Conservation (phyloP, 2,329 filamentous ascomycete genomes). For the Aspergillus tanneri region DNA sequence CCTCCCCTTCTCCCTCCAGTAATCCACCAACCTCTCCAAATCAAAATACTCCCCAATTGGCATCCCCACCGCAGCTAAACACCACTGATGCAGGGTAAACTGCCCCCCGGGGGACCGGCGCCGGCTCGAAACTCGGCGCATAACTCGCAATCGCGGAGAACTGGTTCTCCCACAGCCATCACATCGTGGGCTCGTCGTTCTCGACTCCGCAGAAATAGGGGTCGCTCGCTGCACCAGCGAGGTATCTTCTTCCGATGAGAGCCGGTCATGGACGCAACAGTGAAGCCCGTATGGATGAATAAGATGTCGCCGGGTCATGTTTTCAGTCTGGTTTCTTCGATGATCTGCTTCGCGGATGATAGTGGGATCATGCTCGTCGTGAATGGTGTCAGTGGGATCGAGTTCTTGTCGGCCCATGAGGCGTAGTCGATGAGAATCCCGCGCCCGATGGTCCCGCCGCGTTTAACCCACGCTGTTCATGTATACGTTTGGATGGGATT, state of each 20-base stretch:
- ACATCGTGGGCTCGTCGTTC: conserved; percentile 49
- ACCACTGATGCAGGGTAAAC: conserved; percentile 31
- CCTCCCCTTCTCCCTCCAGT: conserved; percentile 38
- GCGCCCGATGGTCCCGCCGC: conserved; percentile 46
- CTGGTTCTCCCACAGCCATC: conserved; percentile 59
- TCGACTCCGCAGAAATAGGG: conserved; percentile 46
- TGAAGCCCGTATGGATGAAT: conserved; percentile 56
- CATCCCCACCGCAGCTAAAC: conserved; percentile 51
- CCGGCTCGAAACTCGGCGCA: conserved; percentile 52
- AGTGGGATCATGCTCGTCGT: conserved; percentile 46
- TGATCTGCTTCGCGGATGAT: conserved; percentile 45
- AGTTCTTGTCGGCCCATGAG: conserved; percentile 44
- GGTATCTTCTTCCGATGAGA: conserved; percentile 39
- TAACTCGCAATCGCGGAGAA: conserved; percentile 60
- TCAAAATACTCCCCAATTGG: conserved; percentile 49
- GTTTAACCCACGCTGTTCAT: conserved; percentile 35
- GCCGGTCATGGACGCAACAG: conserved; percentile 44
- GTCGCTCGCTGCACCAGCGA: conserved; percentile 33
- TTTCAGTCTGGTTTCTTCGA: conserved; percentile 43
- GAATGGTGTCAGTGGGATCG: conserved; percentile 42
- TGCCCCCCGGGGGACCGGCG: conserved; percentile 41
- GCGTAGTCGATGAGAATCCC: conserved; percentile 51
- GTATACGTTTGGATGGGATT: neutral
- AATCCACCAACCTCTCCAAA: conserved; percentile 41
- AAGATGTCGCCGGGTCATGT: conserved; percentile 55